Conservation (phyloP, 306 rosid species). For the Ormosia semicastrata region DNA sequence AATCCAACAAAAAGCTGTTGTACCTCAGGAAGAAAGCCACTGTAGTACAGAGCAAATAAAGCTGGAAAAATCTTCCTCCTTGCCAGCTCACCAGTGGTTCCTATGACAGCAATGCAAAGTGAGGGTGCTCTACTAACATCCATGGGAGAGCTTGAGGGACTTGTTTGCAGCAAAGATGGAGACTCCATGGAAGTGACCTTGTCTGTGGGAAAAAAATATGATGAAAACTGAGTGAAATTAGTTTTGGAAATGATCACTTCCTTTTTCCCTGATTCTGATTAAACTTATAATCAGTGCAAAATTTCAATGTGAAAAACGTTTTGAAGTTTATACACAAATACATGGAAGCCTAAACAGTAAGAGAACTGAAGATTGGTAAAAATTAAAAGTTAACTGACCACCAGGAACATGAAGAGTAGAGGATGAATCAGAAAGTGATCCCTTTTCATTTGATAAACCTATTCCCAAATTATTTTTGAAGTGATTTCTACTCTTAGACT, state of each 20-base stretch:
- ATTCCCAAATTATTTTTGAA: slow-evolving; percentile 29
- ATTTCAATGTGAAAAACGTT: neutral
- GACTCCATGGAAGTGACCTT: slow-evolving; percentile 35
- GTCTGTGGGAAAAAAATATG: slow-evolving; percentile 29
- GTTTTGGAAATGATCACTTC: neutral
- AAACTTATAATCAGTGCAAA: neutral
- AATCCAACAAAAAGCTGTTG: neutral
- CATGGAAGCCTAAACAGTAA: neutral
- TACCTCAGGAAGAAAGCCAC: slow-evolving; percentile 95
- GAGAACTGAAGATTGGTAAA: neutral
- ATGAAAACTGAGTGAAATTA: slow-evolving; percentile 20
- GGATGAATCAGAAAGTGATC: slow-evolving; percentile 34
- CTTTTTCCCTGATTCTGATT: too few relatives aligned
- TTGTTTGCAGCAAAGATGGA: slow-evolving; percentile 41
- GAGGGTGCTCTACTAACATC: slow-evolving; percentile 48
- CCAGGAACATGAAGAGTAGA: slow-evolving; percentile 20
- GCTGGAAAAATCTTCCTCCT: slow-evolving; percentile 89
- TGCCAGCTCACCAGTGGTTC: slow-evolving; percentile 96
- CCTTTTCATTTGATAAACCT: slow-evolving; percentile 37
- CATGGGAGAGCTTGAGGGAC: slow-evolving; percentile 17
- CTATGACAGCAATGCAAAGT: slow-evolving; percentile 83
- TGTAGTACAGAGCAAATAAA: slow-evolving; percentile 82
- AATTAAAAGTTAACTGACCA: slow-evolving; percentile 38
- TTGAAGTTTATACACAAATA: neutral
- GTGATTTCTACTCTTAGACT: slow-evolving; percentile 40